These are phyloP conservation scores for Lecanosticta acicola DNA, from an alignment of 2,329 filamentous ascomycete species.

Conservation along the genomic window DNA sequence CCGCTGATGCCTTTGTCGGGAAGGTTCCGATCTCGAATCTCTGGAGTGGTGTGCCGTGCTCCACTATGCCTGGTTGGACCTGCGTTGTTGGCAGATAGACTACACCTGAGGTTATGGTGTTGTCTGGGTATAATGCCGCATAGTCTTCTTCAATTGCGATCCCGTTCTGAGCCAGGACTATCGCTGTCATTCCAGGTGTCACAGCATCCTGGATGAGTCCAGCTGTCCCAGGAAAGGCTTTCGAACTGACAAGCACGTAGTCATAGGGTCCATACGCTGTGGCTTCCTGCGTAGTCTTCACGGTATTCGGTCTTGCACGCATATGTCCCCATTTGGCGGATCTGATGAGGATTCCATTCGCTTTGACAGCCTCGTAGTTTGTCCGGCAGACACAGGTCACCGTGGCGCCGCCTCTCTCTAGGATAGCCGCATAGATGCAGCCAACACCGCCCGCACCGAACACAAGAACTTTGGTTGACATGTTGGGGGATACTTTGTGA, in stretches of 20 bases:
- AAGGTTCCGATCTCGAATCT: constrained; percentile 48
- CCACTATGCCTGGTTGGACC: constrained; percentile 44
- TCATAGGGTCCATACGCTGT: constrained; percentile 37
- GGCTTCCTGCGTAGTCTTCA: constrained; percentile 34
- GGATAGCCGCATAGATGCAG: constrained; percentile 38
- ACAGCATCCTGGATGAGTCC: constrained; percentile 39
- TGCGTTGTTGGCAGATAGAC: constrained; percentile 52
- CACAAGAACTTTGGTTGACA: constrained; percentile 26
- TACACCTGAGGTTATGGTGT: constrained; percentile 50
- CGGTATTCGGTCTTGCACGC: constrained; percentile 32
- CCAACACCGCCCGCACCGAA: constrained; percentile 42
- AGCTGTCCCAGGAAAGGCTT: constrained; percentile 40
- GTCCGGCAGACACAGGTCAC: constrained; percentile 41
- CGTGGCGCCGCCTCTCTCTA: constrained; percentile 33
- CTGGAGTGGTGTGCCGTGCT: constrained; percentile 43
- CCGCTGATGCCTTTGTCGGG: constrained; percentile 30
- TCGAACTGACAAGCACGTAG: constrained; percentile 44
- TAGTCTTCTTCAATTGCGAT: constrained; percentile 57
- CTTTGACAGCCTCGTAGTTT: constrained; percentile 38
- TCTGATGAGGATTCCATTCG: constrained; percentile 38
- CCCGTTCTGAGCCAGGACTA: constrained; percentile 59
- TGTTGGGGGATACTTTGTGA: no score
- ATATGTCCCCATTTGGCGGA: constrained; percentile 37
- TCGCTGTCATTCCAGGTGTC: constrained; percentile 41
- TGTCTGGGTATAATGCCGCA: constrained; percentile 43